Percentiles rank a stretch among this genome's conserved stretches.
These are phyloP conservation scores for Calonectria pseudoturangicola DNA, from an alignment of 2,329 filamentous ascomycete genomes.

Conservation along the genomic window DNA sequence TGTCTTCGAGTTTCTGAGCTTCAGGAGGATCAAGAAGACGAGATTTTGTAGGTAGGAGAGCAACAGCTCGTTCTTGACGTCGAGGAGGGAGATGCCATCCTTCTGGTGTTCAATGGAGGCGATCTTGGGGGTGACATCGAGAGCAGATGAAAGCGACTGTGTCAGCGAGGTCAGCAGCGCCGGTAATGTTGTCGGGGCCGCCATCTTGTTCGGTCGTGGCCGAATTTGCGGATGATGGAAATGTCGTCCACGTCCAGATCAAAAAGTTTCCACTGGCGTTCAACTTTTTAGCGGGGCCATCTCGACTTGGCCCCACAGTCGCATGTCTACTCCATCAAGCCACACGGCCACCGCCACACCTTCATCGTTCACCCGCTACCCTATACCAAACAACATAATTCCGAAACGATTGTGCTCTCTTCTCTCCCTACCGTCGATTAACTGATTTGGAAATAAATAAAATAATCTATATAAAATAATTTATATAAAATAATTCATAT, in stretches of 20 bases:
- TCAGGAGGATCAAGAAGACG: slow-evolving; percentile 89
- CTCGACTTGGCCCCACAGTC: slow-evolving; percentile 22
- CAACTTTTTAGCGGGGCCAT: slow-evolving; percentile 58
- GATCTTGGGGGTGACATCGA: slow-evolving; percentile 79
- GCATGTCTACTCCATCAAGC: slow-evolving; percentile 3
- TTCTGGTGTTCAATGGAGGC: slow-evolving; percentile 81
- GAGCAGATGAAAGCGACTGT: slow-evolving; percentile 76
- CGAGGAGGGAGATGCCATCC: slow-evolving; percentile 94
- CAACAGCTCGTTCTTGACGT: slow-evolving; percentile 97
- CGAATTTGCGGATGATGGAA: slow-evolving; percentile 43
- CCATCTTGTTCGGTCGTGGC: slow-evolving; percentile 61
- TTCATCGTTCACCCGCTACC: not conserved
- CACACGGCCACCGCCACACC: slow-evolving; percentile 9
- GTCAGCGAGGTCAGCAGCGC: slow-evolving; percentile 72
- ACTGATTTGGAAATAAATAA: not conserved
- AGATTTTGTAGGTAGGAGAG: slow-evolving; percentile 97
- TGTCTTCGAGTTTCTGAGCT: slow-evolving; percentile 77
- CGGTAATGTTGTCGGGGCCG: slow-evolving; percentile 69
- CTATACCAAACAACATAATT: not conserved
- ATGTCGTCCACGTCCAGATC: slow-evolving; percentile 35
- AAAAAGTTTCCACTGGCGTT: slow-evolving; percentile 52
- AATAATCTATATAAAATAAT: too few species aligned
- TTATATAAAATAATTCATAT: too few species aligned
- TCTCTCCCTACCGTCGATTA: too few species aligned
- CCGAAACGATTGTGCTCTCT: too few species aligned